Percentiles rank a stretch among this genome's conserved stretches.
Evolutionary conservation across 129 eudicot species (phyloP).

Genomic region (Flaveria ramosissima): DNA sequence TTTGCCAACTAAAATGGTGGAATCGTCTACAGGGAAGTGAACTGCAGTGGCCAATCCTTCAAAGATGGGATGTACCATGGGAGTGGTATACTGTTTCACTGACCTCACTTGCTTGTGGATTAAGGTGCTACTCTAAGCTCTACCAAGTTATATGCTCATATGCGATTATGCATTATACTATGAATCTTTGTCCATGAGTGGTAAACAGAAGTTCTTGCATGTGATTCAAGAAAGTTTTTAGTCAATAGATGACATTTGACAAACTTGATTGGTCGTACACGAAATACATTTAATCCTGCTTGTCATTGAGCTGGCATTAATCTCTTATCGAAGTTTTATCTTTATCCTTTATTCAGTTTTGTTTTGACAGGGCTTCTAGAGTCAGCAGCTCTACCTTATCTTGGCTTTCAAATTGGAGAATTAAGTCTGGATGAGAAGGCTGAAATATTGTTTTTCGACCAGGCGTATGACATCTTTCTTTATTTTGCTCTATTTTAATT

Average conservation of each 20-base stretch:
- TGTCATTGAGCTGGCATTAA: not conserved
- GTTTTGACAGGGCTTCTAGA: conserved; percentile 94
- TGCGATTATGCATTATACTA: not conserved
- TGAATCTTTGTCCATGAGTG: not conserved
- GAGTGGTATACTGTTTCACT: conserved; percentile 92
- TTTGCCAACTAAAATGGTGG: conserved; percentile 22
- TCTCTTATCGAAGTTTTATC: conserved; percentile 36
- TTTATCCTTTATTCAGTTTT: conserved; percentile 85
- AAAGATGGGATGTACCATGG: conserved; percentile 98
- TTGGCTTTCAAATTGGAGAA: conserved; percentile 65
- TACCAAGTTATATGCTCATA: conserved; percentile 17
- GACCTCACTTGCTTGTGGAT: conserved; percentile 91
- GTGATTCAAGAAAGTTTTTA: not conserved
- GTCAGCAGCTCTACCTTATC: conserved; percentile 66
- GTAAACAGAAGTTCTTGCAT: conserved; percentile 13
- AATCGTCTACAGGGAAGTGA: conserved; percentile 46
- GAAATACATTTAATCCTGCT: not conserved
- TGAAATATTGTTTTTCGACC: conserved; percentile 73
- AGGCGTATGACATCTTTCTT: conserved; percentile 53
- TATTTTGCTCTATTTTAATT: not conserved
- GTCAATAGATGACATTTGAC: conserved; percentile 12
- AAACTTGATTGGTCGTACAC: not conserved
- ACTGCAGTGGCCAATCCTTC: conserved; percentile 66
- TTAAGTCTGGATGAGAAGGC: conserved; percentile 87
- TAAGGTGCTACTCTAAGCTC: conserved; percentile 55